Conservation (phyloP, 352 stramenopile species). For the Thraustochytrium sp. region DNA sequence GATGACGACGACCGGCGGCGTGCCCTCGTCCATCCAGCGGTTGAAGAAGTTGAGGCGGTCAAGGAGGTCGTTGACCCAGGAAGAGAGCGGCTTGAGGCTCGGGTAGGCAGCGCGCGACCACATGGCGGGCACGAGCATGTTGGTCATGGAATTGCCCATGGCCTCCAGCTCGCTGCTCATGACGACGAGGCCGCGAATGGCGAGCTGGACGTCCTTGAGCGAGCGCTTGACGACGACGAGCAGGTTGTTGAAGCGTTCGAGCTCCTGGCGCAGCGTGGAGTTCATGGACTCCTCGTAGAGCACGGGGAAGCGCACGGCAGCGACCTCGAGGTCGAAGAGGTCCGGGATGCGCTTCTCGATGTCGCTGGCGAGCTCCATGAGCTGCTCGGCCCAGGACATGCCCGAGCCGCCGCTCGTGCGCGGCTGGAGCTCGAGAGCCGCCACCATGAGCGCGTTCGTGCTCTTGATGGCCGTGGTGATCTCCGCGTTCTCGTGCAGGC, state of each 20-base stretch:
- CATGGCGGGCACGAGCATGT: slow-evolving; percentile 78
- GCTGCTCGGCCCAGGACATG: slow-evolving; percentile 64
- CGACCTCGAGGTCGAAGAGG: slow-evolving; percentile 81
- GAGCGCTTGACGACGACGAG: slow-evolving; percentile 75
- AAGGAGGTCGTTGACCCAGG: slow-evolving; percentile 83
- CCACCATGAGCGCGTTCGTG: slow-evolving; percentile 75
- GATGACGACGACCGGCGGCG: slow-evolving; percentile 86
- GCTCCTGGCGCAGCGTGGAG: slow-evolving; percentile 84
- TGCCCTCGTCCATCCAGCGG: slow-evolving; percentile 78
- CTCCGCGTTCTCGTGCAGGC: slow-evolving; percentile 86
- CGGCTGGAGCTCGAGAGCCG: slow-evolving; percentile 77
- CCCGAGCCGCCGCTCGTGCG: slow-evolving; percentile 65
- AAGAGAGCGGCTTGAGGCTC: slow-evolving; percentile 77
- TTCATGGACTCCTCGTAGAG: slow-evolving; percentile 77
- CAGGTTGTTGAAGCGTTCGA: slow-evolving; percentile 90
- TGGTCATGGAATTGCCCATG: slow-evolving; percentile 80
- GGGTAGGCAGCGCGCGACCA: slow-evolving; percentile 60
- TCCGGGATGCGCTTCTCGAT: slow-evolving; percentile 69
- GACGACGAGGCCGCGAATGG: slow-evolving; percentile 84
- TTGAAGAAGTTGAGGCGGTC: slow-evolving; percentile 84
- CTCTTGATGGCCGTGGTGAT: slow-evolving; percentile 82
- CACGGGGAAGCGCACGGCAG: slow-evolving; percentile 69
- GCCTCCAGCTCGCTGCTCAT: slow-evolving; percentile 89
- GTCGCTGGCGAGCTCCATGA: slow-evolving; percentile 77
- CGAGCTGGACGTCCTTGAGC: slow-evolving; percentile 77